Evolutionary conservation across 2,329 filamentous ascomycete genomes (phyloP), one percentile per base, ranked within the genome.

Genomic region (Verticillium albo-atrum): DNA sequence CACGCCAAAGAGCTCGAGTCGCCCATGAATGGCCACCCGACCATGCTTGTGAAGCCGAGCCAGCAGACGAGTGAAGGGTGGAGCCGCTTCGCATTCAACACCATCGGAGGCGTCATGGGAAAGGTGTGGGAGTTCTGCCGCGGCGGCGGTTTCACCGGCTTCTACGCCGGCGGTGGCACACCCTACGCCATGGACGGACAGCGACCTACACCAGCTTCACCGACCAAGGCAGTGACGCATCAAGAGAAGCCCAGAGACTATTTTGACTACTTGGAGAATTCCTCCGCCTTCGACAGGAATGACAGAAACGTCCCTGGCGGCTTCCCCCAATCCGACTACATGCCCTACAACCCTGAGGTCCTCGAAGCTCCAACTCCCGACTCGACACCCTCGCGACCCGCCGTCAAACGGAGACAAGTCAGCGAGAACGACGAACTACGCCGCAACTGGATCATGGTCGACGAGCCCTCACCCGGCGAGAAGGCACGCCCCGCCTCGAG

Each of bases 41-140:
- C 68, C 20, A 67, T 70, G 20, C 69, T 76, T 2, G 72, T 75
- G 62, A 65, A 64, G 35, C 69, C 73, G 10, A 60, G 64, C 12
- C 66, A 71, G 17, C 68, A 72, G 6, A 63, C 67, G 3, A 66
- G 67, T 0, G 72, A 73, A 15, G 76, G 79, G 37, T 89, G 86
- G 87, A 81, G 83, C 30, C 77, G 77, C 20, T 74, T 84, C 55
- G 82, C 89, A 5, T 76, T 91, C 32, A 82, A 77, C 47, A 80
- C 89, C 0, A 80, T 91, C 7, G 86, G 86, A 1, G 85, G 81
- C 28, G 84, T 90, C 3, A 85, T 90, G 1, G 90, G 91, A 20
- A 94, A 89, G 68, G 86, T 96, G 0, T 92, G 91, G 83, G 85
- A 92, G 65, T 95, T 97, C 67, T 97, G 93, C 77, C 90, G 80